Evolutionary conservation across 306 rosid genomes (phyloP).

Genomic region (Cicer pinnatifidum): DNA sequence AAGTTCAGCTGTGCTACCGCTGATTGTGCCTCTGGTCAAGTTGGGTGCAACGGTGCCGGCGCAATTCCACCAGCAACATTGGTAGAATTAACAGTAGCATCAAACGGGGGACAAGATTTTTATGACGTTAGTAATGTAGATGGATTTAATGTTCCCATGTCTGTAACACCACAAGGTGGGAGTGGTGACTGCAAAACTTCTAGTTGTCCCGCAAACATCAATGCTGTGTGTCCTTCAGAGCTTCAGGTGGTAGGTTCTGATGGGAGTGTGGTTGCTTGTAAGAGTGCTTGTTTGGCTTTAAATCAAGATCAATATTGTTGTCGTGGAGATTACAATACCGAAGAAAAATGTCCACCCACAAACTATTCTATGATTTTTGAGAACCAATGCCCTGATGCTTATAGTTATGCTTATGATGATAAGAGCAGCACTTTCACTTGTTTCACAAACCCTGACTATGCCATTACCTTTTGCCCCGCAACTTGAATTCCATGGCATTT

Average conservation of each 20-base stretch:
- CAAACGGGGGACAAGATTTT: too few species aligned
- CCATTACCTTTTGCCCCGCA: slow-evolving; percentile 63
- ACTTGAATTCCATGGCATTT: not conserved
- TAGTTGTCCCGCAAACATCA: slow-evolving; percentile 46
- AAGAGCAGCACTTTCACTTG: slow-evolving; percentile 59
- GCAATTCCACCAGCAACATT: too few species aligned
- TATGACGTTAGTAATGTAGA: too few species aligned
- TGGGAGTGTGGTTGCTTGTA: slow-evolving; percentile 59
- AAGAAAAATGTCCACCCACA: slow-evolving; percentile 54
- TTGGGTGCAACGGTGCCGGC: too few species aligned
- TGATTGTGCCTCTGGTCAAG: too few species aligned
- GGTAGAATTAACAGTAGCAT: too few species aligned
- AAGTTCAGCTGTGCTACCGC: too few species aligned
- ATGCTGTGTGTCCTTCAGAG: slow-evolving; percentile 45
- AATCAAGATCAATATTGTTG: slow-evolving; percentile 58
- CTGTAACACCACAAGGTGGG: too few species aligned
- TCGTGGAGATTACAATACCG: slow-evolving; percentile 16
- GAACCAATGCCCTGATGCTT: not conserved
- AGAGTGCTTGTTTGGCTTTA: slow-evolving; percentile 71
- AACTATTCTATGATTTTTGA: slow-evolving; percentile 3
- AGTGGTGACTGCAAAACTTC: slow-evolving; percentile 42
- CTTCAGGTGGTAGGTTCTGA: slow-evolving; percentile 41
- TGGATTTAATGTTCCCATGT: too few species aligned
- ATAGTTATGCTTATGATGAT: slow-evolving; percentile 69
- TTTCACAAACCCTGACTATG: slow-evolving; percentile 50